phyloP scores from a whole-genome alignment of 2,329 filamentous ascomycete genomes.

The Cryphonectria naterciae region DNA sequence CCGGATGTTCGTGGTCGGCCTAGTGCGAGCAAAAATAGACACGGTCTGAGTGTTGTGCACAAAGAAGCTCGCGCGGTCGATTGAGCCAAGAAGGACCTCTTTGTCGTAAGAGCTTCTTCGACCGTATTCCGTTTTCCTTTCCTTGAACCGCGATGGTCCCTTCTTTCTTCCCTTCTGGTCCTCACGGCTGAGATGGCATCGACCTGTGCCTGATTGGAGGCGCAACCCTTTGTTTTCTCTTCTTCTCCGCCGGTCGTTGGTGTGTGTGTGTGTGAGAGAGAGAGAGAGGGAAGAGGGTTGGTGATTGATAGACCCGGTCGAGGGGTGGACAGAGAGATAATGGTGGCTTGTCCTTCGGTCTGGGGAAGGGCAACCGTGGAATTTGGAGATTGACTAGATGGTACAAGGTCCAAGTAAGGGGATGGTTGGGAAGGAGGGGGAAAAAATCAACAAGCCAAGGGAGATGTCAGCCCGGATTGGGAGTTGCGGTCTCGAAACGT shows the following conservation, averaged over 20 bases:
- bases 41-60: slow-evolving; percentile 8
- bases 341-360: slow-evolving; percentile 8
- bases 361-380: slow-evolving; percentile 19
- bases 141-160: not conserved
- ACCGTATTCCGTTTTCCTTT: slow-evolving; percentile 1
- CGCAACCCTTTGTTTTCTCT: slow-evolving; percentile 10
- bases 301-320: slow-evolving; percentile 8
- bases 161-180: slow-evolving; percentile 21
- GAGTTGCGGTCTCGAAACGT: not conserved
- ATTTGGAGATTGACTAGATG: slow-evolving; percentile 22
- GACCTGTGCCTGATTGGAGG: slow-evolving; percentile 18
- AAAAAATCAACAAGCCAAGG: slow-evolving; percentile 18
- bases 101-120: not conserved
- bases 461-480: slow-evolving; percentile 13
- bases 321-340: slow-evolving; percentile 17
- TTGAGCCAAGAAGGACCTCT: slow-evolving; percentile 16
- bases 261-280: too few relatives aligned
- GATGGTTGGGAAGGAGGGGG: not conserved
- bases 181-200: slow-evolving; percentile 27
- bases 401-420: slow-evolving; percentile 21
- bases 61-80: slow-evolving; percentile 22
- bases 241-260: not conserved
- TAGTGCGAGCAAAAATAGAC: slow-evolving; percentile 16
- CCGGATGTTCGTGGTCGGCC: not conserved
- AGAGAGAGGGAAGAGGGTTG: slow-evolving; percentile 13